phyloP scores from a whole-genome alignment of 345 rosid genomes.

The Raphanus sativus region DNA sequence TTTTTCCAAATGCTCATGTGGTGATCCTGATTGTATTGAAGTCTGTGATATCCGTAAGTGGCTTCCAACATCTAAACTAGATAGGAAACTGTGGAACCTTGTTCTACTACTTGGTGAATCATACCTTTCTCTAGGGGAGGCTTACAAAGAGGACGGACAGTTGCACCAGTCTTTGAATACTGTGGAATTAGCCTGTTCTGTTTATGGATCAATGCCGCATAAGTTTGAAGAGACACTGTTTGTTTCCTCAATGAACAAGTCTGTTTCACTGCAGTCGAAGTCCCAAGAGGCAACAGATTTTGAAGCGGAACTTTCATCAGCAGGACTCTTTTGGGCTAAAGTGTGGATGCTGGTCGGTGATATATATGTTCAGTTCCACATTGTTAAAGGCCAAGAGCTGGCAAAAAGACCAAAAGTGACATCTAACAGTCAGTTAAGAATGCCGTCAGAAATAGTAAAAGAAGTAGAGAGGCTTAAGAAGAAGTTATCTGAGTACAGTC shows the following conservation, averaged over 20 bases:
- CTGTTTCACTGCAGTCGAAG: slow-evolving; percentile 35
- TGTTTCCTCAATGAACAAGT: slow-evolving; percentile 66
- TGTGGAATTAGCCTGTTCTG: slow-evolving; percentile 76
- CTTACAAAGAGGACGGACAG: slow-evolving; percentile 78
- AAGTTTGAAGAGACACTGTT: slow-evolving; percentile 63
- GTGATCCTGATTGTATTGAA: slow-evolving; percentile 95
- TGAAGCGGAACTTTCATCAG: slow-evolving; percentile 55
- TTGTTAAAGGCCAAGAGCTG: slow-evolving; percentile 56
- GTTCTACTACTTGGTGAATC: slow-evolving; percentile 95
- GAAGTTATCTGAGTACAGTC: slow-evolving; percentile 57
- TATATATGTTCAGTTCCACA: slow-evolving; percentile 74
- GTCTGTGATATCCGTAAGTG: slow-evolving; percentile 93
- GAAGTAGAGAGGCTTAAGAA: slow-evolving; percentile 86
- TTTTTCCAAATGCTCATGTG: slow-evolving; percentile 82
- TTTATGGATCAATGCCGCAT: slow-evolving; percentile 95
- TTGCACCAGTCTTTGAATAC: slow-evolving; percentile 80
- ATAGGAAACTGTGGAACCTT: slow-evolving; percentile 89
- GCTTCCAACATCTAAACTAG: slow-evolving; percentile 87
- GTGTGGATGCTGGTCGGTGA: slow-evolving; percentile 93
- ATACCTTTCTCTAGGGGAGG: slow-evolving; percentile 82
- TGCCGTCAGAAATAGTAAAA: slow-evolving; percentile 79
- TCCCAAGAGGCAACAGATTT: slow-evolving; percentile 31
- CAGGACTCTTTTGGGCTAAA: slow-evolving; percentile 83
- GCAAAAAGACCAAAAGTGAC: slow-evolving; percentile 43
- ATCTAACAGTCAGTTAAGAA: slow-evolving; percentile 53